Evolutionary conservation across 495 filamentous ascomycete species (phyloP).

Genomic region (Clavariopsis aquatica): DNA sequence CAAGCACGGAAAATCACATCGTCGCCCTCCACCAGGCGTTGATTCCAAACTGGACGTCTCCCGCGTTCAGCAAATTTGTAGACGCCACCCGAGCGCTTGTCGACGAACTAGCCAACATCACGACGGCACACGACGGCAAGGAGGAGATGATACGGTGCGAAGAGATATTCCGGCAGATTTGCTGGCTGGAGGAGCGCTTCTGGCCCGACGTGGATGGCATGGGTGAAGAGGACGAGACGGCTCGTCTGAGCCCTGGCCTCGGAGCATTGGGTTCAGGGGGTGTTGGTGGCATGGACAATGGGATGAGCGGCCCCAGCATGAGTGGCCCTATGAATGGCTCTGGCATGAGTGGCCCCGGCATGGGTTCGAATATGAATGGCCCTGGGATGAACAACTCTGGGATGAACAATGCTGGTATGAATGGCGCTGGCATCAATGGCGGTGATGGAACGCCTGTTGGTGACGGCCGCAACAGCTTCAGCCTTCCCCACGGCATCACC

Average conservation of each 20-base stretch:
- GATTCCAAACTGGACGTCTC: conserved; percentile 50
- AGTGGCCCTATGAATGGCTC: conserved; percentile 17
- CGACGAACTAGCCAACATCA: conserved; percentile 47
- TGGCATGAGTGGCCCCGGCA: conserved; percentile 19
- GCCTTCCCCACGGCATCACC: background rate
- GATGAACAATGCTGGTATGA: conserved; percentile 18
- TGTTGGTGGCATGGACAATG: conserved; percentile 20
- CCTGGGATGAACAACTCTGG: conserved; percentile 15
- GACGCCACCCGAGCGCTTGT: conserved; percentile 45
- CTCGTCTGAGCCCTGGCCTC: conserved; percentile 17
- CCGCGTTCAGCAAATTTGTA: conserved; percentile 48
- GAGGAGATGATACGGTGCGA: conserved; percentile 46
- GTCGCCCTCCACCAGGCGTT: conserved; percentile 48
- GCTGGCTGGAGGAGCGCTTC: conserved; percentile 46
- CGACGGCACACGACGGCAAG: conserved; percentile 42
- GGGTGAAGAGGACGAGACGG: conserved; percentile 46
- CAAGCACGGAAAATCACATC: conserved; percentile 40
- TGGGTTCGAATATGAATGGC: conserved; percentile 21
- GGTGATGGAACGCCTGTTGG: conserved; percentile 23
- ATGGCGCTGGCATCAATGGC: conserved; percentile 22
- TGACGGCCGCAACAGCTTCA: conserved; percentile 28
- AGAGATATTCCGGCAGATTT: conserved; percentile 45
- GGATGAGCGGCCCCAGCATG: conserved; percentile 15
- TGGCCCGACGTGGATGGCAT: conserved; percentile 50
- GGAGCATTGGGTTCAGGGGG: conserved; percentile 15